Evolutionary conservation across 257 asterid genomes (phyloP).

Genomic region (Solanum ossicruentum): DNA sequence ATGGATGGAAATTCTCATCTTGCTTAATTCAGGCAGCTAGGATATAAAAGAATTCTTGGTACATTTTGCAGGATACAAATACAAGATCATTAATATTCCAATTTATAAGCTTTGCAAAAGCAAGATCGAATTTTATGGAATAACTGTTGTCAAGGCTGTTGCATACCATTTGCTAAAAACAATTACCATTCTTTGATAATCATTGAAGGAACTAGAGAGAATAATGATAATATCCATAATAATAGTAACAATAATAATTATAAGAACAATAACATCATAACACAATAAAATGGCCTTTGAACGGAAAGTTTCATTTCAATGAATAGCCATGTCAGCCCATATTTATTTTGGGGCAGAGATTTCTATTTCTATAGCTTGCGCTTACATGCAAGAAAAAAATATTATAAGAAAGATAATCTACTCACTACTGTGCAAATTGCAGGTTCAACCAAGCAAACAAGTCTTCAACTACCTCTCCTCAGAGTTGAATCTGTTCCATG

Average conservation of each 20-base stretch:
- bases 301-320: background rate
- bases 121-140: background rate
- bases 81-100: background rate
- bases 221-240: background rate
- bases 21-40: background rate
- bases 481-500: conserved; percentile 89
- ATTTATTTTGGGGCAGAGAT: background rate
- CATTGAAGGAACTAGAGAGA: background rate
- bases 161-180: background rate
- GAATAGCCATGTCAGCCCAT: background rate
- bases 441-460: background rate
- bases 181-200: background rate
- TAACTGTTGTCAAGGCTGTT: background rate
- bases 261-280: background rate
- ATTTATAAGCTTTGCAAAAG: background rate
- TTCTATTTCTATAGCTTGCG: background rate
- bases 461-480: conserved; percentile 54
- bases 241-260: background rate
- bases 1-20: background rate
- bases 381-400: background rate
- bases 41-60: background rate
- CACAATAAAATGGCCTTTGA: background rate
- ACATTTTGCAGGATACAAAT: background rate
- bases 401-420: background rate
- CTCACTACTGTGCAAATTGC: background rate